These are phyloP conservation scores for Fusarium tupiense DNA, from an alignment of 2,329 filamentous ascomycete species.

Conservation along the genomic window DNA sequence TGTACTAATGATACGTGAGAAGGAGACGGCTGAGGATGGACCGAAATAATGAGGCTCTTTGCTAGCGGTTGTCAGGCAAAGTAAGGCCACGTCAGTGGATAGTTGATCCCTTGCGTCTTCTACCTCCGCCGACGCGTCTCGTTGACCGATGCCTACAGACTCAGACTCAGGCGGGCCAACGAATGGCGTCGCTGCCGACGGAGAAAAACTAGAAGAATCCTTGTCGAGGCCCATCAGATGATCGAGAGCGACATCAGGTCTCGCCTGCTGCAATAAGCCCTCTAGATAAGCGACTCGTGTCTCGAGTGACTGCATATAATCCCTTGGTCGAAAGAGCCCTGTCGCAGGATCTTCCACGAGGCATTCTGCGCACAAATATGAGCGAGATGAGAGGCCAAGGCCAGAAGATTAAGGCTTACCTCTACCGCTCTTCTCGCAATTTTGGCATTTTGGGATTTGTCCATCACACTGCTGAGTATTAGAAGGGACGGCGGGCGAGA, in stretches of 20 bases:
- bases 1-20: conserved; percentile 27
- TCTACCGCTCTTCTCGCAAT: conserved; percentile 14
- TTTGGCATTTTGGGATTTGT: conserved; percentile 17
- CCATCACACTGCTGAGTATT: conserved; percentile 19
- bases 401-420: neutral
- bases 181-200: neutral
- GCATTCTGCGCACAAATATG: conserved; percentile 3
- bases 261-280: conserved; percentile 20
- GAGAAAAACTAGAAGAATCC: neutral
- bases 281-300: conserved; percentile 27
- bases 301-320: conserved; percentile 29
- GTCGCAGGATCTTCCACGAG: conserved; percentile 31
- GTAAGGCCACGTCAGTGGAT: conserved; percentile 24
- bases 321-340: conserved; percentile 21
- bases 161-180: neutral
- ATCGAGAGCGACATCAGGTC: conserved; percentile 22
- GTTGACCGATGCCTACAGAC: neutral
- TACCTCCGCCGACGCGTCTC: neutral
- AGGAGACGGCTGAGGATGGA: conserved; percentile 26
- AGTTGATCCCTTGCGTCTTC: conserved; percentile 26
- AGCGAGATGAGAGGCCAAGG: neutral
- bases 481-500: neutral
- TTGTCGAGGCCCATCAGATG: conserved; percentile 18
- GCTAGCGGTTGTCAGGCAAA: conserved; percentile 24
- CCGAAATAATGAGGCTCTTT: conserved; percentile 34